These are phyloP conservation scores for Suillus clintonianus DNA, from an alignment of 768 basidiomycete species.

Conservation along the genomic window DNA sequence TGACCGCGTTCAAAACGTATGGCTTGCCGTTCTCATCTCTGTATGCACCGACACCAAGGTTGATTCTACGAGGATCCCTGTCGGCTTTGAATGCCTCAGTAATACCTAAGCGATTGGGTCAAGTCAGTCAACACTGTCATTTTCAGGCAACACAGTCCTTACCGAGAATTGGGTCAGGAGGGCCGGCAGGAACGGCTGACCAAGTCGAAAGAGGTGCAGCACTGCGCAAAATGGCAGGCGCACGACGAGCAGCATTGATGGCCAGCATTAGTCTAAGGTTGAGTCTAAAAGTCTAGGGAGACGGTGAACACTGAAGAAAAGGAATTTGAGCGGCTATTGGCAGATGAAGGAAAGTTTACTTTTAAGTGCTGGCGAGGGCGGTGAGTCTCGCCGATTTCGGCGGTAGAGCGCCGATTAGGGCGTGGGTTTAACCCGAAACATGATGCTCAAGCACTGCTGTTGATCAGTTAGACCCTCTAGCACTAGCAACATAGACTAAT, in stretches of 20 bases:
- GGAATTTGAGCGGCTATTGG: slow-evolving; percentile 12
- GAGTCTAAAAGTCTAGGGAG: slow-evolving; percentile 20
- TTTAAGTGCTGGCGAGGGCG: neutral
- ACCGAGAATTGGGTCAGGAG: slow-evolving; percentile 94
- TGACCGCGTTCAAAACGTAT: slow-evolving; percentile 86
- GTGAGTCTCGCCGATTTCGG: slow-evolving; percentile 14
- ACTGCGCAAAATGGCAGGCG: slow-evolving; percentile 39
- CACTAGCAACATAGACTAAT: neutral
- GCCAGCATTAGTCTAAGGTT: slow-evolving; percentile 48
- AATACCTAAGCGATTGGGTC: slow-evolving; percentile 53
- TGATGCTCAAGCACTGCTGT: slow-evolving; percentile 1
- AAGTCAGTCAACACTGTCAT: slow-evolving; percentile 8
- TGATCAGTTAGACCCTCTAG: neutral
- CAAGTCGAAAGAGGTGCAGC: slow-evolving; percentile 65
- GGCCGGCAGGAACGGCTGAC: slow-evolving; percentile 82
- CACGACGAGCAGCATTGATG: slow-evolving; percentile 50
- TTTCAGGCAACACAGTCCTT: slow-evolving; percentile 18
- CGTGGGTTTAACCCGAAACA: slow-evolving; percentile 7
- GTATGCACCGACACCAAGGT: slow-evolving; percentile 97
- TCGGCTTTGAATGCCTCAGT: slow-evolving; percentile 98
- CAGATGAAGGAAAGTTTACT: neutral
- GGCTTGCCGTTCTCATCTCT: slow-evolving; percentile 94
- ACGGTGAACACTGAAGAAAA: slow-evolving; percentile 21
- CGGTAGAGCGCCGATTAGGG: slow-evolving; percentile 15
- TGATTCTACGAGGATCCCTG: slow-evolving; percentile 90